These are phyloP conservation scores for Ceratocystis harringtonii DNA, from an alignment of 2,329 filamentous ascomycete species.

Conservation along the genomic window DNA sequence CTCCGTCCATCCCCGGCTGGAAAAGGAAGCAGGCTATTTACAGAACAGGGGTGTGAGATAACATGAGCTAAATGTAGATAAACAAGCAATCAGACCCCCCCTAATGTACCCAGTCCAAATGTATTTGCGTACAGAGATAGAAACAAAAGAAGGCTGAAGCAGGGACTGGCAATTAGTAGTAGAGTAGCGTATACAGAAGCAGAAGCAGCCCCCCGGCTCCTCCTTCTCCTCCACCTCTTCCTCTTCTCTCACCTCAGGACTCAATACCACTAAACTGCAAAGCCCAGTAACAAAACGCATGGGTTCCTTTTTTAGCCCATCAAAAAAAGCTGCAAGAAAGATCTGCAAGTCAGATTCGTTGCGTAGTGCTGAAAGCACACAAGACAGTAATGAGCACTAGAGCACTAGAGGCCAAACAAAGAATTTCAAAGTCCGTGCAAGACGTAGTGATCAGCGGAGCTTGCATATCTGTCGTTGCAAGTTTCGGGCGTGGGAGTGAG, in stretches of 20 bases:
- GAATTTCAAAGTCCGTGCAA: background rate
- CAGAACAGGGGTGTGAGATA: background rate
- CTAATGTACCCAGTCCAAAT: background rate
- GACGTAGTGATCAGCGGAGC: background rate
- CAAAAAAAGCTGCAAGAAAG: background rate
- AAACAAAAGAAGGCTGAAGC: background rate
- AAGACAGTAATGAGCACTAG: background rate
- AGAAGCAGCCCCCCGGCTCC: background rate
- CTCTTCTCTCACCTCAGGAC: background rate
- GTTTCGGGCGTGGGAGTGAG: background rate
- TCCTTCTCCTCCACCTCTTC: background rate
- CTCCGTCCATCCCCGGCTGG: too few relatives aligned
- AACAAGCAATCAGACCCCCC: background rate
- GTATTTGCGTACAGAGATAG: background rate
- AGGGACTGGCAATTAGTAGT: background rate
- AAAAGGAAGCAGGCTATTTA: background rate
- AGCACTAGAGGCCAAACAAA: background rate
- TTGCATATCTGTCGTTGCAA: background rate
- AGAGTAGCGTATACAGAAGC: background rate
- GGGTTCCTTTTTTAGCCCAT: background rate
- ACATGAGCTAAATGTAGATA: background rate
- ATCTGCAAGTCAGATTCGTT: background rate
- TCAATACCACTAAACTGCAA: background rate
- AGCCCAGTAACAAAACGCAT: background rate
- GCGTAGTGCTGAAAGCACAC: background rate